A percentile compares a stretch with the other conserved stretches of the same genome.
These are phyloP conservation scores for Recurvomyces mirabilis DNA, from an alignment of 495 filamentous ascomycete genomes.

Conservation along the genomic window DNA sequence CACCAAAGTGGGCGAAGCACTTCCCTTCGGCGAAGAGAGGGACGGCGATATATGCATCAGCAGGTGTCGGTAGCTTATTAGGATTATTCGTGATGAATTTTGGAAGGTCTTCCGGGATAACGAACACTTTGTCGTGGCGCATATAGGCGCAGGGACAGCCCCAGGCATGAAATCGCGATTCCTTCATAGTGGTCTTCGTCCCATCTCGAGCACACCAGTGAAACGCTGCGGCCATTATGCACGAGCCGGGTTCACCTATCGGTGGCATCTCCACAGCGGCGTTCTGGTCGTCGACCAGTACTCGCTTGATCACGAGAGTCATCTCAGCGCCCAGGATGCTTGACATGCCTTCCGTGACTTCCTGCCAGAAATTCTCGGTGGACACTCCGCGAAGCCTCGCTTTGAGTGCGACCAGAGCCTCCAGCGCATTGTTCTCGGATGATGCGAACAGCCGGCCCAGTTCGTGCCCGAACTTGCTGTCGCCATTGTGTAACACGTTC, in stretches of 20 bases:
- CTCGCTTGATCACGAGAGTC: conserved; percentile 57
- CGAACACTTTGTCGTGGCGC: conserved; percentile 62
- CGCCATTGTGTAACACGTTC: conserved; percentile 26
- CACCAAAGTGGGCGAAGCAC: conserved; percentile 63
- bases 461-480: conserved; percentile 39
- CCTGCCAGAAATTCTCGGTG: conserved; percentile 54
- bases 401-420: conserved; percentile 54
- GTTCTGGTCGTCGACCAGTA: conserved; percentile 48
- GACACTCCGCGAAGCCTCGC: conserved; percentile 41
- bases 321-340: conserved; percentile 56
- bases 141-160: conserved; percentile 57
- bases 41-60: conserved; percentile 61
- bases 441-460: conserved; percentile 38
- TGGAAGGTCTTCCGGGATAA: conserved; percentile 53
- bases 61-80: conserved; percentile 47
- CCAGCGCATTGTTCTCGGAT: conserved; percentile 50
- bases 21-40: conserved; percentile 59
- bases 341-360: conserved; percentile 56
- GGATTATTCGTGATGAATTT: conserved; percentile 50
- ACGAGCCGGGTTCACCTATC: conserved; percentile 47
- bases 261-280: conserved; percentile 47
- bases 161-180: conserved; percentile 52
- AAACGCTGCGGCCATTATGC: conserved; percentile 54
- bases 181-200: conserved; percentile 41
- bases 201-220: conserved; percentile 53